Conservation (phyloP, 2,329 filamentous ascomycete genomes). For the Phyllosticta capitalensis region DNA sequence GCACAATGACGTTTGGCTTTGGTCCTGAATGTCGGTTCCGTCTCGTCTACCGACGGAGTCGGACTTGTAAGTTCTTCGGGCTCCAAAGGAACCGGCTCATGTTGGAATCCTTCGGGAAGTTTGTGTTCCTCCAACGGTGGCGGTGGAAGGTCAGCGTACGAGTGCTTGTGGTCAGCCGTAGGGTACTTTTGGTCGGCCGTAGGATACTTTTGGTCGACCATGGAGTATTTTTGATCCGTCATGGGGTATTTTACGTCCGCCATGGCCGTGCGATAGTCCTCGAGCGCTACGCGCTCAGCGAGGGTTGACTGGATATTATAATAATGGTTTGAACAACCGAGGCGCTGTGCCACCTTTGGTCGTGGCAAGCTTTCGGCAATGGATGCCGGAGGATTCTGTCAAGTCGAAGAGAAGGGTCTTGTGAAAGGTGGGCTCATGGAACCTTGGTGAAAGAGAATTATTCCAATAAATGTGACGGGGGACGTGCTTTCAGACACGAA, state of each 20-base stretch:
- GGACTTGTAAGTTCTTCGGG: background rate
- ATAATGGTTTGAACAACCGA: background rate
- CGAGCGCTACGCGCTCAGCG: background rate
- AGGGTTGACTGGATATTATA: background rate
- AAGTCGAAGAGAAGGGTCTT: background rate
- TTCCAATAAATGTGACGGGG: background rate
- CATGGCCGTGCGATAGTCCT: background rate
- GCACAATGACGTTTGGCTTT: conserved; percentile 17
- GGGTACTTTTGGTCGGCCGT: background rate
- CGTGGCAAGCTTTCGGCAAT: background rate
- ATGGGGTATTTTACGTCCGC: background rate
- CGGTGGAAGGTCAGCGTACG: background rate
- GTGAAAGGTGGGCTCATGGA: background rate
- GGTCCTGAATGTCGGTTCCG: conserved; percentile 5
- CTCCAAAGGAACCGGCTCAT: background rate
- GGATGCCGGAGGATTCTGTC: background rate
- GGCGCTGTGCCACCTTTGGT: background rate
- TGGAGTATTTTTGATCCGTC: background rate
- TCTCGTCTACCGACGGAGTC: background rate
- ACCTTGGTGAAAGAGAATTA: background rate
- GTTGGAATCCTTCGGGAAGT: background rate
- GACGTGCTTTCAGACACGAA: background rate
- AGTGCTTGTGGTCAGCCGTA: background rate
- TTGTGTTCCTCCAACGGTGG: background rate
- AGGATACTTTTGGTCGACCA: background rate